Evolutionary conservation across 116 monocot species (phyloP).

Genomic region (Dioscorea cayenensis): DNA sequence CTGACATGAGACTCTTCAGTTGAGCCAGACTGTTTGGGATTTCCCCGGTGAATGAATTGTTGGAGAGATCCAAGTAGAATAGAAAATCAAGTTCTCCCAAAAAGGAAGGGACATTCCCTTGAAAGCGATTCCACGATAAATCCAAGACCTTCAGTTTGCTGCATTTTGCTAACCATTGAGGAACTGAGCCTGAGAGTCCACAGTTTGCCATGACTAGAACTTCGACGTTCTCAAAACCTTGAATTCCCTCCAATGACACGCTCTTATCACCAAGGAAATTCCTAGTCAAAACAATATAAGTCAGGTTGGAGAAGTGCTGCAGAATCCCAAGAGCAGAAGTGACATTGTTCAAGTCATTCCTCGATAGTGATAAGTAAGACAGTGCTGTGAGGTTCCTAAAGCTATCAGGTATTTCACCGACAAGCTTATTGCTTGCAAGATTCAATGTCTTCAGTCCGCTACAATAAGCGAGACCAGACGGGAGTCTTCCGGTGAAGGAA

Average conservation of each 20-base stretch:
- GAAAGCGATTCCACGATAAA: conserved; percentile 73
- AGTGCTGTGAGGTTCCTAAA: conserved; percentile 48
- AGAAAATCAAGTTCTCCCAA: conserved; percentile 46
- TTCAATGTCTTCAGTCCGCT: conserved; percentile 46
- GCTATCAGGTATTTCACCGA: conserved; percentile 54
- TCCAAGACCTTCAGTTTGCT: conserved; percentile 54
- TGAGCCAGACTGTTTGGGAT: conserved; percentile 41
- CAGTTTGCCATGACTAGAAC: conserved; percentile 55
- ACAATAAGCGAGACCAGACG: conserved; percentile 36
- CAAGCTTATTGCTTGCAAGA: conserved; percentile 50
- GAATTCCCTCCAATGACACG: conserved; percentile 38
- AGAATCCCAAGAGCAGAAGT: conserved; percentile 41
- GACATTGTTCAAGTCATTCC: conserved; percentile 49
- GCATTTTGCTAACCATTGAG: conserved; percentile 50
- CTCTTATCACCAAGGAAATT: conserved; percentile 45
- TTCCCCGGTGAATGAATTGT: conserved; percentile 59
- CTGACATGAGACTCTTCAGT: conserved; percentile 38
- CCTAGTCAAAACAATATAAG: conserved; percentile 50
- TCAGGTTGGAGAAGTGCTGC: conserved; percentile 57
- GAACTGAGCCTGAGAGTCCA: conserved; percentile 41
- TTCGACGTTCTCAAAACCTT: conserved; percentile 46
- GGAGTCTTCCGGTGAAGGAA: conserved; percentile 35
- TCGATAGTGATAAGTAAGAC: conserved; percentile 59
- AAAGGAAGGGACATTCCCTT: conserved; percentile 51
- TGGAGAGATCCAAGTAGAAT: conserved; percentile 83